phyloP scores from a whole-genome alignment of 2,329 filamentous ascomycete species.

The Alternaria angustiovoidea region DNA sequence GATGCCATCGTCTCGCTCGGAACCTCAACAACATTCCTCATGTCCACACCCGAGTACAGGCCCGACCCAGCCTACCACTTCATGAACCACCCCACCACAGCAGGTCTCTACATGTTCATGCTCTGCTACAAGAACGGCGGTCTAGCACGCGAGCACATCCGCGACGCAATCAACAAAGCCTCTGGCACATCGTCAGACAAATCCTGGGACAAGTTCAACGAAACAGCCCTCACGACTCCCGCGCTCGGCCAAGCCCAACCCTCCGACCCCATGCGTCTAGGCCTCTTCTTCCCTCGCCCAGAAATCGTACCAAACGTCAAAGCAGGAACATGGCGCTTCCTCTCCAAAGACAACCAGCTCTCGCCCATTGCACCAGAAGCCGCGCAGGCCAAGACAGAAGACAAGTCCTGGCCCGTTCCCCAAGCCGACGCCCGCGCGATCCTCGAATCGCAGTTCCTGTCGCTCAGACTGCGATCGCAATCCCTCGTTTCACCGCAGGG shows the following conservation, averaged over 20 bases:
- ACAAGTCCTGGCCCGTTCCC: constrained; percentile 60
- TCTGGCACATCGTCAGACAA: constrained; percentile 52
- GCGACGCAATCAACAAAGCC: constrained; percentile 75
- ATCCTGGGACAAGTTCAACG: constrained; percentile 84
- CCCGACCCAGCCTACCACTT: constrained; percentile 94
- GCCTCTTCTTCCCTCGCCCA: constrained; percentile 92
- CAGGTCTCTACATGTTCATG: constrained; percentile 99
- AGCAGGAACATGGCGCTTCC: constrained; percentile 87
- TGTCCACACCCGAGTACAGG: constrained; percentile 92
- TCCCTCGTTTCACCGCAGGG: constrained; percentile 70
- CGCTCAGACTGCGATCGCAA: constrained; percentile 83
- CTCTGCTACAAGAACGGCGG: constrained; percentile 99
- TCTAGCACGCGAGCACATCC: constrained; percentile 87
- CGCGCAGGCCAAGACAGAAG: constrained; percentile 49
- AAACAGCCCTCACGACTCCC: constrained; percentile 70
- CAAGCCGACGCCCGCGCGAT: constrained; percentile 81
- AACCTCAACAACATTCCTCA: constrained; percentile 95
- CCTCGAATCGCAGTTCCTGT: constrained; percentile 93
- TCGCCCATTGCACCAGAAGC: constrained; percentile 54
- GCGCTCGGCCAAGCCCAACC: constrained; percentile 68
- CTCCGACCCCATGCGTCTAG: constrained; percentile 75
- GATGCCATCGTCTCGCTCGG: constrained; percentile 96
- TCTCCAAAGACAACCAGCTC: constrained; percentile 61
- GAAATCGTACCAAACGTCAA: constrained; percentile 94
- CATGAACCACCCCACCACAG: constrained; percentile 94